Percentiles rank a stretch among this genome's conserved stretches.
phyloP scores from a whole-genome alignment of 176 grass and related monocot species.

The Pharus latifolius region DNA sequence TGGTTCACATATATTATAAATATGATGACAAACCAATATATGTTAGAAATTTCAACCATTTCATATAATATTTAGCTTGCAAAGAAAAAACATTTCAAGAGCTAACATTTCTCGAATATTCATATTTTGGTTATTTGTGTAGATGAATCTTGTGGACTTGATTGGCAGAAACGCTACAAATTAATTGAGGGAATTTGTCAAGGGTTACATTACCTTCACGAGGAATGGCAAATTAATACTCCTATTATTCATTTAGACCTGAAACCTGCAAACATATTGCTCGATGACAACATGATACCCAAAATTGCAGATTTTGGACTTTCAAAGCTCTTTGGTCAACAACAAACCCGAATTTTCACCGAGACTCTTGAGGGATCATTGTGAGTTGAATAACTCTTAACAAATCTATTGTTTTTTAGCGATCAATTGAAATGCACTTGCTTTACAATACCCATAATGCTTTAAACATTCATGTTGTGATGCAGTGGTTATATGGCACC shows the following conservation, averaged over 20 bases:
- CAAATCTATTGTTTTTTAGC: neutral
- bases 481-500: neutral
- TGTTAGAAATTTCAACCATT: too few species aligned
- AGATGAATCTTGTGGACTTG: neutral
- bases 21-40: too few species aligned
- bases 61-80: too few species aligned
- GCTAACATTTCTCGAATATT: too few species aligned
- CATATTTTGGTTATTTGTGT: neutral
- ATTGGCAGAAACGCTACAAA: neutral
- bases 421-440: too few species aligned
- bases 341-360: neutral
- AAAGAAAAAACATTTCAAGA: too few species aligned
- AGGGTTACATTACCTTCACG: neutral
- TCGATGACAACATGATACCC: neutral
- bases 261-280: neutral
- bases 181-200: neutral
- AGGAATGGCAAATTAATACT: neutral
- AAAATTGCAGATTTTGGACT: neutral
- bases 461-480: neutral
- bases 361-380: too few species aligned
- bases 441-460: neutral
- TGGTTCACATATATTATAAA: too few species aligned
- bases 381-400: neutral
- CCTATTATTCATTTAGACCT: neutral
- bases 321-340: neutral